Conservation (phyloP, 2,329 filamentous ascomycete species). For the Coleophoma eucalyptorum region DNA sequence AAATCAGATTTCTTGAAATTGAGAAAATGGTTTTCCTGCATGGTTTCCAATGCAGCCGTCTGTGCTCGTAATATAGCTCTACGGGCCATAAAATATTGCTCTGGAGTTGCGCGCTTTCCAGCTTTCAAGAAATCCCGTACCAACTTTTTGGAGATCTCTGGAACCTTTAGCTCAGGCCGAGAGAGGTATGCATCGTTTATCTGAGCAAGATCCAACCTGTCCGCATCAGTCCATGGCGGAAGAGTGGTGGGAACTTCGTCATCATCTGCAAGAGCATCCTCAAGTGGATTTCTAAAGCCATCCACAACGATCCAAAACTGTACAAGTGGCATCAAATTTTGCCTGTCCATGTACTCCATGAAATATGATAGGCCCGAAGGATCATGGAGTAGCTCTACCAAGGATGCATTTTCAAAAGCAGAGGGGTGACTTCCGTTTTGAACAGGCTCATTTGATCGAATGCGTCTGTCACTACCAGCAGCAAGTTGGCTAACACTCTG, state of each 20-base stretch:
- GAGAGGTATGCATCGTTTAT: conserved; percentile 88
- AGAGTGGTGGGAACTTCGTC: conserved; percentile 54
- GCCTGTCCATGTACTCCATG: conserved; percentile 99
- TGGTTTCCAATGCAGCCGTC: conserved; percentile 76
- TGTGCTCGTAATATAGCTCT: conserved; percentile 79
- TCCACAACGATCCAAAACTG: conserved; percentile 99
- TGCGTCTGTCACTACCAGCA: conserved; percentile 49
- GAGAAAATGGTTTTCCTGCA: conserved; percentile 77
- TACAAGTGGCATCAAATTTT: conserved; percentile 79
- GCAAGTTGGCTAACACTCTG: conserved; percentile 83
- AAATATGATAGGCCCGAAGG: conserved; percentile 93
- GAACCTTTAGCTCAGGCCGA: conserved; percentile 75
- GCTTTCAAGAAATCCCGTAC: conserved; percentile 78
- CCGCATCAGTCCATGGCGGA: conserved; percentile 74
- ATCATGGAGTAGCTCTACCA: conserved; percentile 85
- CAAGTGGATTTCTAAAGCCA: conserved; percentile 88
- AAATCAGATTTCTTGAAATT: conserved; percentile 90
- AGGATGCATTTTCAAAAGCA: conserved; percentile 67
- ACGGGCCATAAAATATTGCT: conserved; percentile 80
- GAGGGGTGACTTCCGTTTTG: conserved; percentile 40
- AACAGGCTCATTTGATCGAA: conserved; percentile 5
- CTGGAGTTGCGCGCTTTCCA: conserved; percentile 69
- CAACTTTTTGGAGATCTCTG: conserved; percentile 61
- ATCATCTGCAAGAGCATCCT: conserved; percentile 75
- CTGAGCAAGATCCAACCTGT: conserved; percentile 82